Evolutionary conservation across 106 monocot species (phyloP).

Genomic region (Dendrobium nobile): DNA sequence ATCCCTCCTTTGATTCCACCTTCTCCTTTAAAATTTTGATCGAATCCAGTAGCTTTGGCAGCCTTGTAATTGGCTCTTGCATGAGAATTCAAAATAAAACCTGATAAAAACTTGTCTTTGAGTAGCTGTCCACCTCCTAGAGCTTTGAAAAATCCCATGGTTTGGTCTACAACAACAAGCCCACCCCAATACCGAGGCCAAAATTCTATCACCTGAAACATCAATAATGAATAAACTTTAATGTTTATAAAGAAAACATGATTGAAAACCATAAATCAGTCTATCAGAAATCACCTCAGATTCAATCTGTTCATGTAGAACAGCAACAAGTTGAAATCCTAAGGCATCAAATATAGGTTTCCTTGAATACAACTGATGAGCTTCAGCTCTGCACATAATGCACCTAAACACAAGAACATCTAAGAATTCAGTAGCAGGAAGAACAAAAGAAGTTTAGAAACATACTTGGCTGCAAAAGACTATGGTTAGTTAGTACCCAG

Average conservation of each 20-base stretch:
- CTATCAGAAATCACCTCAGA: slow-evolving; percentile 20
- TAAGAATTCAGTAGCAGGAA: neutral
- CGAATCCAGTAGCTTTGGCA: slow-evolving; percentile 27
- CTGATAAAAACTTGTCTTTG: slow-evolving; percentile 28
- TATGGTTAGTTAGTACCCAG: slow-evolving; percentile 19
- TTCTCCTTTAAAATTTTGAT: slow-evolving; percentile 19
- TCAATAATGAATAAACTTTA: neutral
- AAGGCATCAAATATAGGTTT: slow-evolving; percentile 39
- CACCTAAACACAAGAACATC: slow-evolving; percentile 16
- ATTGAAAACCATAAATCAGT: neutral
- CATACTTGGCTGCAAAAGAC: neutral
- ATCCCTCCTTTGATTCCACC: slow-evolving; percentile 33
- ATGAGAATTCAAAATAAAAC: slow-evolving; percentile 30
- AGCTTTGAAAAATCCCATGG: slow-evolving; percentile 34
- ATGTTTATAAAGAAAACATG: neutral
- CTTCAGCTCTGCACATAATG: slow-evolving; percentile 45
- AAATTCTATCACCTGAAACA: slow-evolving; percentile 33
- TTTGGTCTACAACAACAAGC: slow-evolving; percentile 27
- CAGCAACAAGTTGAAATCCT: slow-evolving; percentile 32
- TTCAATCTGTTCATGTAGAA: slow-evolving; percentile 35
- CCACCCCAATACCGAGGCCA: slow-evolving; percentile 50
- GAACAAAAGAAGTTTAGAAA: neutral
- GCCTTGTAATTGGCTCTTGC: slow-evolving; percentile 24
- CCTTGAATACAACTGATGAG: slow-evolving; percentile 36
- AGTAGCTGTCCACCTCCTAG: slow-evolving; percentile 38